These are phyloP conservation scores for Suillus cothurnatus DNA, from an alignment of 768 basidiomycete species.

Conservation along the genomic window DNA sequence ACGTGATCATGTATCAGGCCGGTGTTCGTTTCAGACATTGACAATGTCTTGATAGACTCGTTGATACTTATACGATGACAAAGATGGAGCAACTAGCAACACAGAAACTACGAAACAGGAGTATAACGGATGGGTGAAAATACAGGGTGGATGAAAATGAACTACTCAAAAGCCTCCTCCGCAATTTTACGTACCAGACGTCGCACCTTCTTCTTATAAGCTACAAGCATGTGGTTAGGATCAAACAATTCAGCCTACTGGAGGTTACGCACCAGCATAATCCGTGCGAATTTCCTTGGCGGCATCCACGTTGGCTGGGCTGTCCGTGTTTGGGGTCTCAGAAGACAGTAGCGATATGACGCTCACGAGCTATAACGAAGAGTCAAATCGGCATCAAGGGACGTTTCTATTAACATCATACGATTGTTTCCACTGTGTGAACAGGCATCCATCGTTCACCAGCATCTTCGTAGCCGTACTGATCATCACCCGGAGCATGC, in stretches of 20 bases:
- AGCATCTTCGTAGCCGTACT: constrained; percentile 96
- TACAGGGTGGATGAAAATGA: not conserved
- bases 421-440: constrained; percentile 96
- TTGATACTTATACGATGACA: not conserved
- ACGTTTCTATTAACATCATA: constrained; percentile 37
- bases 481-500: constrained; percentile 96
- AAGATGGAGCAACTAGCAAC: constrained; percentile 10
- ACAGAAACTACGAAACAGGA: constrained; percentile 13
- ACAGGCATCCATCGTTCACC: constrained; percentile 98
- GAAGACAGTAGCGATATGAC: constrained; percentile 96
- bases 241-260: constrained; percentile 8
- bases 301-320: constrained; percentile 96
- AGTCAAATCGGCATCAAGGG: not conserved
- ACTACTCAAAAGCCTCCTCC: constrained; percentile 81
- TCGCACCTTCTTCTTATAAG: constrained; percentile 95
- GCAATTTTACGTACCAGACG: constrained; percentile 84
- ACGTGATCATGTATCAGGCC: constrained; percentile 1
- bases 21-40: not conserved
- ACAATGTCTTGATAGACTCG: not conserved
- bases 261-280: constrained; percentile 47
- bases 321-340: constrained; percentile 88
- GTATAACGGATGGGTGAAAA: not conserved
- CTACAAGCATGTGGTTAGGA: constrained; percentile 40
- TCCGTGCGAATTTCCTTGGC: constrained; percentile 84
- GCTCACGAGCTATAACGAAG: constrained; percentile 72